These are phyloP conservation scores for Wickerhamiella cacticola DNA, from an alignment of 805 yeast genomes.

Conservation along the genomic window DNA sequence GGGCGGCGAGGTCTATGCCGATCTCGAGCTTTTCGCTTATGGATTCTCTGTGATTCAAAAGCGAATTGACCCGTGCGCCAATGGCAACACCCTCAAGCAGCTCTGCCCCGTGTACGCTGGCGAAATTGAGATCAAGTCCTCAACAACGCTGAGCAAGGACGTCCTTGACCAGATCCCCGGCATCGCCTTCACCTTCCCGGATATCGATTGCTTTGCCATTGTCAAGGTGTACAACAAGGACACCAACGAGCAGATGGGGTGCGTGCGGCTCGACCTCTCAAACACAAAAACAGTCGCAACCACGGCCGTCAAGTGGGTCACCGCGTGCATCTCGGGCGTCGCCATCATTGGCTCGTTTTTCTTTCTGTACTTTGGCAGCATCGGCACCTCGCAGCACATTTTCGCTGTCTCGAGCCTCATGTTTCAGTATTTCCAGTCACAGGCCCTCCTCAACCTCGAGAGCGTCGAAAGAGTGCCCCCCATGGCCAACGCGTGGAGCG, in stretches of 20 bases:
- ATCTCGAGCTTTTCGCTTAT: slow-evolving; percentile 67
- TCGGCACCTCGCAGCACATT: slow-evolving; percentile 79
- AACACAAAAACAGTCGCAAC: slow-evolving; percentile 77
- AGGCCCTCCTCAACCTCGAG: slow-evolving; percentile 72
- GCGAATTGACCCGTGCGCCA: slow-evolving; percentile 48
- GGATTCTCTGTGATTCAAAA: slow-evolving; percentile 60
- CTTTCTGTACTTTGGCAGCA: slow-evolving; percentile 74
- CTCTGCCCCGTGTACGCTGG: slow-evolving; percentile 87
- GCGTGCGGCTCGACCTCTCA: slow-evolving; percentile 61
- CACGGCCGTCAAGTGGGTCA: slow-evolving; percentile 79
- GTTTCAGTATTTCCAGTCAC: slow-evolving; percentile 78
- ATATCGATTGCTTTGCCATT: slow-evolving; percentile 67
- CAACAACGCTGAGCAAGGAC: slow-evolving; percentile 38
- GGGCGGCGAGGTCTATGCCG: slow-evolving; percentile 53
- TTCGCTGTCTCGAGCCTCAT: slow-evolving; percentile 77
- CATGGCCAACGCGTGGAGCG: slow-evolving; percentile 84
- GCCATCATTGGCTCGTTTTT: slow-evolving; percentile 76
- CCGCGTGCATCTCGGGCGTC: slow-evolving; percentile 79
- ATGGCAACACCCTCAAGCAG: slow-evolving; percentile 52
- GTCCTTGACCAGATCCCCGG: slow-evolving; percentile 59
- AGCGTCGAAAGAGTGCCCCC: slow-evolving; percentile 83
- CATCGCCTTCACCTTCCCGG: slow-evolving; percentile 76
- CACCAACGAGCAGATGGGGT: slow-evolving; percentile 41
- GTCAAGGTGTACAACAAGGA: slow-evolving; percentile 37
- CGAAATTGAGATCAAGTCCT: slow-evolving; percentile 59